Percentiles rank a stretch among this genome's conserved stretches.
Evolutionary conservation across 2,329 filamentous ascomycete species (phyloP).

Genomic region (Dendryphion nanum): DNA sequence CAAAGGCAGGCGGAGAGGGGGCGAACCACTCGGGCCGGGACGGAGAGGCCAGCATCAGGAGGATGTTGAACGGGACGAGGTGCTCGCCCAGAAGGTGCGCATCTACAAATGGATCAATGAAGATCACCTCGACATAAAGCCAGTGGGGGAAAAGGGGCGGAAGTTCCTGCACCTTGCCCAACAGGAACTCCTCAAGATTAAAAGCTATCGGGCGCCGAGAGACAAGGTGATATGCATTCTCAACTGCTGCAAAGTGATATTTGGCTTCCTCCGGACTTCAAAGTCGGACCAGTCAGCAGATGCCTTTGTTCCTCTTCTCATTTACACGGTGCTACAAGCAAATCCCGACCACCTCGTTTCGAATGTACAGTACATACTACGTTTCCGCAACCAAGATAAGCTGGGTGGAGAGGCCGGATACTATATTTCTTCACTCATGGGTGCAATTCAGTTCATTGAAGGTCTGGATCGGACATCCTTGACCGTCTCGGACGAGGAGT

Average conservation of each 20-base stretch:
- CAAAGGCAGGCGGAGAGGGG: constrained; percentile 65
- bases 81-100: constrained; percentile 93
- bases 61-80: constrained; percentile 92
- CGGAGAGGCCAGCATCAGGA: constrained; percentile 94
- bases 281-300: constrained; percentile 95
- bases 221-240: constrained; percentile 98
- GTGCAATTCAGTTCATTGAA: constrained; percentile 94
- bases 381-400: constrained; percentile 97
- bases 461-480: constrained; percentile 91
- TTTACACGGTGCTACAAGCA: constrained; percentile 91
- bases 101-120: constrained; percentile 96
- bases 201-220: constrained; percentile 90
- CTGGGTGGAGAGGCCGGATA: constrained; percentile 97
- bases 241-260: constrained; percentile 99
- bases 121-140: constrained; percentile 87
- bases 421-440: constrained; percentile 94
- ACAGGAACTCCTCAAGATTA: constrained; percentile 94
- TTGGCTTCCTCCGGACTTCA: constrained; percentile 86
- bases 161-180: constrained; percentile 88
- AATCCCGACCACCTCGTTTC: constrained; percentile 95
- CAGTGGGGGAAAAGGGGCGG: constrained; percentile 79
- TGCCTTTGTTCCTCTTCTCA: constrained; percentile 84
- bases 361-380: constrained; percentile 96
- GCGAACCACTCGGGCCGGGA: constrained; percentile 65
- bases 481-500: constrained; percentile 92